These are phyloP conservation scores for Herpotrichia juniperi DNA, from an alignment of 2,329 filamentous ascomycete species.

Conservation along the genomic window DNA sequence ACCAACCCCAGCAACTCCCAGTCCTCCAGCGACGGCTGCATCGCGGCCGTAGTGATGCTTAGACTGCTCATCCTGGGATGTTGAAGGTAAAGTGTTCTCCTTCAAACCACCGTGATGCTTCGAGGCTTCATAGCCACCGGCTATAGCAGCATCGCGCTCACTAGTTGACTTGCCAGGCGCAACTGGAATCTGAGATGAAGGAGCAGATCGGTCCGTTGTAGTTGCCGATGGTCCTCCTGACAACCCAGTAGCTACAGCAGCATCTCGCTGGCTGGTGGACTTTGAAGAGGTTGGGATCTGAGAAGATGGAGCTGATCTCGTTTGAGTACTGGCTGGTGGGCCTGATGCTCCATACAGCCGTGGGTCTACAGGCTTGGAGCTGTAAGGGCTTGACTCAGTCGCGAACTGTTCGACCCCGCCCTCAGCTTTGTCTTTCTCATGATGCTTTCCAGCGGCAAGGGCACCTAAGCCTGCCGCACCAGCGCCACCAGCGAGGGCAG, in stretches of 20 bases:
- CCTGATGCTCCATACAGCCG: conserved; percentile 16
- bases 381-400: conserved; percentile 14
- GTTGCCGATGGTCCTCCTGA: neutral
- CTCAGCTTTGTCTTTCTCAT: conserved; percentile 5
- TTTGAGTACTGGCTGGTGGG: neutral
- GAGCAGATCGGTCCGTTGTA: neutral
- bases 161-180: conserved; percentile 7
- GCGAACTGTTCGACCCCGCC: neutral
- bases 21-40: conserved; percentile 23
- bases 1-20: too few species aligned
- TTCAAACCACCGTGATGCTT: conserved; percentile 7
- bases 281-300: neutral
- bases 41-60: conserved; percentile 31
- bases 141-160: conserved; percentile 26
- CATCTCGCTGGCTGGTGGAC: conserved; percentile 21
- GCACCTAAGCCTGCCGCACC: conserved; percentile 14
- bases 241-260: conserved; percentile 23
- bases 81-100: conserved; percentile 2
- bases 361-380: conserved; percentile 17
- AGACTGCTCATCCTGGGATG: neutral
- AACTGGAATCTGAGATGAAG: neutral
- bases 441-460: conserved; percentile 17
- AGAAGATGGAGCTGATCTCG: neutral
- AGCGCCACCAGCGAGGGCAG: conserved; percentile 21
- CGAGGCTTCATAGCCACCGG: conserved; percentile 22